A percentile compares a stretch with the other conserved stretches of the same genome.
Conservation (phyloP, 768 basidiomycete genomes). For the Boletus rufocinnamomeus region DNA sequence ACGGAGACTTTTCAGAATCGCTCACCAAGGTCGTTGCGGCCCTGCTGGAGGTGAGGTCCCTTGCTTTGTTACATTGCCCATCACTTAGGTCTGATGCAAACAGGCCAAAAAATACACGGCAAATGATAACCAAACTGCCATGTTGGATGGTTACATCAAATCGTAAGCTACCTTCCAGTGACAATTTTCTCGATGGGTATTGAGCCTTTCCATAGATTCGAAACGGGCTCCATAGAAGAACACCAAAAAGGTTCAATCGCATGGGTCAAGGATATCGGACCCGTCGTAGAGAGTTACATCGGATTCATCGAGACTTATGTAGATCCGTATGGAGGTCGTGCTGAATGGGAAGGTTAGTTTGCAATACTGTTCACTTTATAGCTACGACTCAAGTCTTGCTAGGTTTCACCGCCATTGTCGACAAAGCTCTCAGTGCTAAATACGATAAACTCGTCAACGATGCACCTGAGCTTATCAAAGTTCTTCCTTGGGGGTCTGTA, state of each 20-base stretch:
- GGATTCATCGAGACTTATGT: slow-evolving; percentile 88
- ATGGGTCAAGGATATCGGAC: slow-evolving; percentile 88
- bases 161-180: slow-evolving; percentile 49
- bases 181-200: neutral
- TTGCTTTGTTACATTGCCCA: neutral
- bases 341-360: slow-evolving; percentile 83
- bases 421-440: slow-evolving; percentile 81
- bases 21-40: slow-evolving; percentile 56
- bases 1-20: slow-evolving; percentile 70
- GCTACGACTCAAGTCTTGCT: slow-evolving; percentile 2
- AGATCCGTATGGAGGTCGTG: slow-evolving; percentile 88
- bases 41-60: slow-evolving; percentile 53
- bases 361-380: neutral
- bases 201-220: slow-evolving; percentile 45
- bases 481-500: slow-evolving; percentile 76
- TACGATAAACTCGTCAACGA: slow-evolving; percentile 74
- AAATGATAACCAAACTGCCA: slow-evolving; percentile 68
- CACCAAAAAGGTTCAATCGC: slow-evolving; percentile 76
- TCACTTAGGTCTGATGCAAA: neutral
- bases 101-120: slow-evolving; percentile 75
- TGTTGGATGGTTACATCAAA: slow-evolving; percentile 78
- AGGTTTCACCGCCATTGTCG: slow-evolving; percentile 88
- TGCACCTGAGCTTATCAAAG: slow-evolving; percentile 80
- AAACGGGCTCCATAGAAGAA: slow-evolving; percentile 74
- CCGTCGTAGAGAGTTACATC: slow-evolving; percentile 86